A percentile compares a stretch with the other conserved stretches of the same genome.
phyloP scores from a whole-genome alignment of 768 basidiomycete genomes.

The Phanerodontia chrysosporium region DNA sequence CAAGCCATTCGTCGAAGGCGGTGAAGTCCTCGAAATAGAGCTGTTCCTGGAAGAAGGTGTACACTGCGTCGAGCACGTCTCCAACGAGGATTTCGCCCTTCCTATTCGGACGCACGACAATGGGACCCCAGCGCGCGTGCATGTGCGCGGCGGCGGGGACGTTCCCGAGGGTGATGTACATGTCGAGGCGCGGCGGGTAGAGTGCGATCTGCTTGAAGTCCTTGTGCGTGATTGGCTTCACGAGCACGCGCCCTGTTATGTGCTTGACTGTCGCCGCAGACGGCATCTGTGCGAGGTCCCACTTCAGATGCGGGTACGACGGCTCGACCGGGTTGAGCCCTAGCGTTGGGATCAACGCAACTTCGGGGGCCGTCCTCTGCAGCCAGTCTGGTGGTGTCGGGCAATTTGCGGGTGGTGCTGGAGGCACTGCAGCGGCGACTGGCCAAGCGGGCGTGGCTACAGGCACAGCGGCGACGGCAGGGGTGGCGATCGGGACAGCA shows the following conservation, averaged over 20 bases:
- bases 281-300: conserved; percentile 1
- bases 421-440: background rate
- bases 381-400: background rate
- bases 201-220: background rate
- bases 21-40: background rate
- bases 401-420: background rate
- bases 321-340: background rate
- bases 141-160: background rate
- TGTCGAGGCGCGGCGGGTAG: background rate
- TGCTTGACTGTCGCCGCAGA: background rate
- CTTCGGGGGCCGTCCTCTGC: background rate
- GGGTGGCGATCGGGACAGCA: background rate
- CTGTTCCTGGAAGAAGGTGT: background rate
- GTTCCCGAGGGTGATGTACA: background rate
- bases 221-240: background rate
- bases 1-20: background rate
- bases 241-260: conserved; percentile 1
- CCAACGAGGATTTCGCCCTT: background rate
- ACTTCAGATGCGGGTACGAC: background rate
- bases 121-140: background rate
- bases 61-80: background rate
- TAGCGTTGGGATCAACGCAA: background rate
- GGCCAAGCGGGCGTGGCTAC: background rate
- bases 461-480: background rate
- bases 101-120: background rate